Conservation (phyloP, 2,329 filamentous ascomycete genomes). For the Fusarium annulatum region DNA sequence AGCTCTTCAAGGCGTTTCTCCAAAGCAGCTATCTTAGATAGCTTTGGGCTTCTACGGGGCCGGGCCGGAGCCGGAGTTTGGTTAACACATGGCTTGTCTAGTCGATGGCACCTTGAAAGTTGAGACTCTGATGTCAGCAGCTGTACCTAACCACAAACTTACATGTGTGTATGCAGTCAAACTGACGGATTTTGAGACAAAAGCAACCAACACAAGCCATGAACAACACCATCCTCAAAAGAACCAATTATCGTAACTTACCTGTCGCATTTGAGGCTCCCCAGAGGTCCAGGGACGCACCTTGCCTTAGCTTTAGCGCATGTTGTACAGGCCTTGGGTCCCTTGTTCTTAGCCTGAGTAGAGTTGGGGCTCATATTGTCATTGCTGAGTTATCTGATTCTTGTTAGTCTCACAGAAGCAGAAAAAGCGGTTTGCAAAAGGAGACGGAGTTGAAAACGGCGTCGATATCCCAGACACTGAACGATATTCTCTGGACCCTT, state of each 20-base stretch:
- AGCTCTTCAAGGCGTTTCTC: conserved; percentile 63
- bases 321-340: conserved; percentile 61
- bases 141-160: conserved; percentile 13
- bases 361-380: conserved; percentile 36
- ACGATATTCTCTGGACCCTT: conserved; percentile 21
- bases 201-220: not conserved
- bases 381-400: conserved; percentile 21
- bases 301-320: conserved; percentile 65
- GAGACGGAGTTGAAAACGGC: conserved; percentile 36
- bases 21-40: conserved; percentile 62
- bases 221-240: not conserved
- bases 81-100: conserved; percentile 59
- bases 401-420: conserved; percentile 13
- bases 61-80: conserved; percentile 61
- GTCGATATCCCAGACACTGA: conserved; percentile 26
- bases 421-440: conserved; percentile 33
- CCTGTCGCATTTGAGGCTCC: conserved; percentile 60
- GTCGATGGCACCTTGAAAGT: conserved; percentile 57
- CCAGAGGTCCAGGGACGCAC: conserved; percentile 57
- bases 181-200: not conserved
- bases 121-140: conserved; percentile 18
- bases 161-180: not conserved
- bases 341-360: conserved; percentile 50
- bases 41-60: conserved; percentile 58
- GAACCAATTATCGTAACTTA: conserved; percentile 44